Percentiles rank a stretch among this genome's conserved stretches.
Conservation (phyloP, 352 stramenopile species). For the Phytophthora macrochlamydospora region DNA sequence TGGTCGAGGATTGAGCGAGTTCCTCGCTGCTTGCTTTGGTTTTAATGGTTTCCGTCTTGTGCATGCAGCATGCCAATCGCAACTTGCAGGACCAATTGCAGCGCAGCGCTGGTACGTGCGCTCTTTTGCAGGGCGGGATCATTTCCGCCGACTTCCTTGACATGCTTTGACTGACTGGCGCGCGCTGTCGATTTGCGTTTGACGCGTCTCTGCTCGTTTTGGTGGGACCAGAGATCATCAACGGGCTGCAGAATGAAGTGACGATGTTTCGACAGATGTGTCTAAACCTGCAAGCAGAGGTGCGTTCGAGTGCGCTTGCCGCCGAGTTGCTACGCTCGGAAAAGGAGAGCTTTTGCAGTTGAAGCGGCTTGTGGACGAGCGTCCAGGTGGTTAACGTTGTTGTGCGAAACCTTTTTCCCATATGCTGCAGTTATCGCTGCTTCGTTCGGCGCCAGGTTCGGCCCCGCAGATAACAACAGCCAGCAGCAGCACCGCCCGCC, state of each 20-base stretch:
- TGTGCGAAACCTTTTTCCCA: conserved; percentile 20
- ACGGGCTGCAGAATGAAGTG: conserved; percentile 75
- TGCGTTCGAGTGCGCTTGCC: conserved; percentile 27
- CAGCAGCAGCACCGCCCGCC: conserved; percentile 43
- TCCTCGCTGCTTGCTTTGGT: conserved; percentile 7
- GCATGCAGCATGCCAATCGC: conserved; percentile 61
- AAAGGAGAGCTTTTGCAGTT: conserved; percentile 13
- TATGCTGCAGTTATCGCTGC: conserved; percentile 42
- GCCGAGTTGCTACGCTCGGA: conserved; percentile 5
- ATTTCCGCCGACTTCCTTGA: conserved; percentile 14
- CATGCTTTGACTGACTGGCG: conserved; percentile 10
- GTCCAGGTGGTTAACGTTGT: conserved; percentile 25
- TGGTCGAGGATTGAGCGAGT: not conserved
- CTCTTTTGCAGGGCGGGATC: not conserved
- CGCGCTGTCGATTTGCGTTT: not conserved
- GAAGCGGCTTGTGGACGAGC: conserved; percentile 20
- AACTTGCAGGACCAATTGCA: conserved; percentile 73
- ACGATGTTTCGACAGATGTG: conserved; percentile 86
- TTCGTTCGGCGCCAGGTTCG: conserved; percentile 20
- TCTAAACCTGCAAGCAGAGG: conserved; percentile 77
- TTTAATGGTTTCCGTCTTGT: conserved; percentile 4
- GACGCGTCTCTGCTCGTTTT: conserved; percentile 16
- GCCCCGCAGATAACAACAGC: conserved; percentile 19
- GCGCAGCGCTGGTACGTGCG: conserved; percentile 53
- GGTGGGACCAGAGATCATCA: conserved; percentile 58